A percentile compares a stretch with the other conserved stretches of the same genome.
Conservation (phyloP, 2,329 filamentous ascomycete species). For the Botrytis squamosa region DNA sequence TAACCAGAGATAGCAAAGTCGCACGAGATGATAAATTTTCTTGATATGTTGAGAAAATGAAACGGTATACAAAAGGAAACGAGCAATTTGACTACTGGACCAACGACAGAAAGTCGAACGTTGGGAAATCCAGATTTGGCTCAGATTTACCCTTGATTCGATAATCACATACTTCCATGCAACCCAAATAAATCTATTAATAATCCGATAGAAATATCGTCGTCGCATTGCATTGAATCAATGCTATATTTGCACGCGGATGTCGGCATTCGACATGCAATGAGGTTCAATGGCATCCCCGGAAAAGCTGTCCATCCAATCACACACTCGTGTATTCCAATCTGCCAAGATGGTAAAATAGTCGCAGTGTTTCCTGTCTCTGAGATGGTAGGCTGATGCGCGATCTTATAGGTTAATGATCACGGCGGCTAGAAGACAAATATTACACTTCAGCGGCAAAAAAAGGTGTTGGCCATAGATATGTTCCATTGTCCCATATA, state of each 20-base stretch:
- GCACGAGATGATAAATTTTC: background rate
- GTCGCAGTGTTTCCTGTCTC: slow-evolving; percentile 4
- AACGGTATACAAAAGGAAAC: background rate
- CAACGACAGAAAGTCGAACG: background rate
- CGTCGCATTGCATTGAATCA: background rate
- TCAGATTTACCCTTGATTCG: background rate
- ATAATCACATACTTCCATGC: background rate
- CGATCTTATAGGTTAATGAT: slow-evolving; percentile 1
- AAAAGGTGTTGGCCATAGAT: background rate
- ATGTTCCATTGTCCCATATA: background rate
- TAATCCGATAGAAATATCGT: background rate
- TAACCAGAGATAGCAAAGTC: background rate
- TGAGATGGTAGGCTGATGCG: background rate
- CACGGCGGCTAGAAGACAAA: slow-evolving; percentile 11
- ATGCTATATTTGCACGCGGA: background rate
- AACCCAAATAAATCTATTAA: background rate
- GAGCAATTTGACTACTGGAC: background rate
- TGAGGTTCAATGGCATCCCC: background rate
- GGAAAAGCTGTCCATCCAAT: background rate
- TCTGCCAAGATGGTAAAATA: background rate
- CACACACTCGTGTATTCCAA: background rate
- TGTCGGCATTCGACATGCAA: background rate
- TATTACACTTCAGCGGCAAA: slow-evolving; percentile 1
- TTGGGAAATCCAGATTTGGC: background rate
- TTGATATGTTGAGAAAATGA: background rate